Evolutionary conservation across 768 basidiomycete species (phyloP).

Genomic region (Asterophora lycoperdoides): DNA sequence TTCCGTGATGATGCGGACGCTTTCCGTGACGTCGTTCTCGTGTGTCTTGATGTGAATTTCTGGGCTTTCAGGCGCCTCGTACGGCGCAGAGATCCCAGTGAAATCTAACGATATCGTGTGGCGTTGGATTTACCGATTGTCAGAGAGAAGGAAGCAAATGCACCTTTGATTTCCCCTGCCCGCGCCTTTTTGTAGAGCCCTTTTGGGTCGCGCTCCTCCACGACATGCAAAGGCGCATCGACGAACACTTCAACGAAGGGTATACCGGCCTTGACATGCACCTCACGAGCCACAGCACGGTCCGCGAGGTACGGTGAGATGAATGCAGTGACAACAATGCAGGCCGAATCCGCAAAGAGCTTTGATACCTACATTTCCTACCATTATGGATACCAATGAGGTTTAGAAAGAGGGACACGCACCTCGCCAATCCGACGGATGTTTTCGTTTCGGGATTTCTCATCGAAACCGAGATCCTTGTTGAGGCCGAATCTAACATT

Average conservation of each 20-base stretch:
- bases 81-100: slow-evolving; percentile 96
- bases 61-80: slow-evolving; percentile 80
- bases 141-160: slow-evolving; percentile 8
- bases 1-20: slow-evolving; percentile 72
- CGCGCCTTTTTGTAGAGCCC: slow-evolving; percentile 96
- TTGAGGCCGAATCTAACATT: slow-evolving; percentile 95
- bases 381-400: slow-evolving; percentile 5
- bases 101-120: slow-evolving; percentile 60
- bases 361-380: slow-evolving; percentile 70
- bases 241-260: slow-evolving; percentile 94
- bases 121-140: not conserved
- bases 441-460: slow-evolving; percentile 89
- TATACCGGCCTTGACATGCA: slow-evolving; percentile 70
- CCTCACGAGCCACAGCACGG: slow-evolving; percentile 72
- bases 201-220: slow-evolving; percentile 93
- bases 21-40: slow-evolving; percentile 69
- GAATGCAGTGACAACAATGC: slow-evolving; percentile 89
- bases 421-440: slow-evolving; percentile 97
- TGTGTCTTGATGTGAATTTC: slow-evolving; percentile 93
- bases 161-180: slow-evolving; percentile 93
- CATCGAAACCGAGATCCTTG: slow-evolving; percentile 93
- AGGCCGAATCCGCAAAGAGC: slow-evolving; percentile 85
- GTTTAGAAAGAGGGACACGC: slow-evolving; percentile 12
- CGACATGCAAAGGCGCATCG: slow-evolving; percentile 85
- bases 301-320: slow-evolving; percentile 97